Conservation (phyloP, 1,284 basidiomycete species). For the Nidula niveotomentosa region DNA sequence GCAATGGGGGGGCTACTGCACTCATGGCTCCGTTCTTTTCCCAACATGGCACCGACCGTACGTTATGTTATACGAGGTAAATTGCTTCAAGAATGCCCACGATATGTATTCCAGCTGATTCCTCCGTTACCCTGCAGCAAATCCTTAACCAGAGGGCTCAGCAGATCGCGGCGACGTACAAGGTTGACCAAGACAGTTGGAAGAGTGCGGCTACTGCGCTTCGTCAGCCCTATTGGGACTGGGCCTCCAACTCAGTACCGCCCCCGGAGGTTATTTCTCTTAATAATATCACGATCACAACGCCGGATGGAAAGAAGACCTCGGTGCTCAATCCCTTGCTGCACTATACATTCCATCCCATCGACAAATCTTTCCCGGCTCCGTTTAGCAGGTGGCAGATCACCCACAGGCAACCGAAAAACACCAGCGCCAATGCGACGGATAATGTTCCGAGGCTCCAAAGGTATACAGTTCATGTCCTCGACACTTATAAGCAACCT, state of each 20-base stretch:
- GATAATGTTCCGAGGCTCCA: conserved; percentile 29
- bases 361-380: conserved; percentile 32
- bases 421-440: conserved; percentile 19
- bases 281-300: conserved; percentile 34
- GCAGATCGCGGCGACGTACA: conserved; percentile 39
- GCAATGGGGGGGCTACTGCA: conserved; percentile 44
- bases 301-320: conserved; percentile 29
- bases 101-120: too few relatives aligned
- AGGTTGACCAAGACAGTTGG: conserved; percentile 30
- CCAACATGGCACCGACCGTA: conserved; percentile 56
- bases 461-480: conserved; percentile 14
- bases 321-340: conserved; percentile 40
- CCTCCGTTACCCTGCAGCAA: conserved; percentile 27
- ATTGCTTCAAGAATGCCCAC: too few relatives aligned
- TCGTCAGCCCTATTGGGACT: conserved; percentile 52
- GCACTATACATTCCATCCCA: conserved; percentile 42
- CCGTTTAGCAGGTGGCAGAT: conserved; percentile 35
- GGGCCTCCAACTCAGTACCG: conserved; percentile 42
- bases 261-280: conserved; percentile 40
- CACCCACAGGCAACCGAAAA: conserved; percentile 41
- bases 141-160: conserved; percentile 34
- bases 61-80: conserved; percentile 39
- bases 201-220: conserved; percentile 34
- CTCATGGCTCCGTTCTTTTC: conserved; percentile 48
- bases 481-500: not conserved